Evolutionary conservation across 225 moss, liverwort and hornwort species (phyloP), one percentile per base, ranked within the genome.

Genomic region (Pseudoscleropodium purum): DNA sequence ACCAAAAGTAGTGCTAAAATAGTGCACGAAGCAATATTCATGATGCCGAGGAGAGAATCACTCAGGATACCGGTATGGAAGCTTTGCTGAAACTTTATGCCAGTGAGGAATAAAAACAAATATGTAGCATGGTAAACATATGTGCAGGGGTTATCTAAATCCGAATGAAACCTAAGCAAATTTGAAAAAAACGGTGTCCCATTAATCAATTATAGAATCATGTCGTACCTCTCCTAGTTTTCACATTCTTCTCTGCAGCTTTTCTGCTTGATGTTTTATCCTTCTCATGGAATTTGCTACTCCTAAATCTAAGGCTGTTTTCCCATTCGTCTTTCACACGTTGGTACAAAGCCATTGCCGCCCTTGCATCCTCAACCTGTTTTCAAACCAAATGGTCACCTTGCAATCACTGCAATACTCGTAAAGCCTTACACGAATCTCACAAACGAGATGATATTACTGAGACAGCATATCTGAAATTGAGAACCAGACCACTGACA

Each of bases 291-390:
- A 72, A 67, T 89, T 84, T 90, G 89, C 66, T 89, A 84, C 84
- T 85, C 81, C 33, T 95, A 70, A 85, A 89, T 88, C 83, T 92
- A 81, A 98, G 93, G 64, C 83, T 87, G 61, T 90, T 88, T 87
- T 97, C 98, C 98, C 98, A 98, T 66, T 94, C 94, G 61, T 91
- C 93, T 90, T 95, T 95, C 45, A 93, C 94, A 52, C 91, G 93
- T 86, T 92, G 92, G 90, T 98, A 98, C 65, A 97, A 90, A 77
- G 93, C 90, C 90, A 98, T 95, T 87, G 97, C 96, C 86, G 97
- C 97, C 85, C 98, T 93, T 45, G 97, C 98, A 92, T 98, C 98
- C 93, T 98, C 96, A 56, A 98, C 92, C 95, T 98, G 89, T 13
- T 69, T 72, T 34, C 88, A 89, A 85, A 82, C 69, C 85, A 72